Percentiles rank a stretch among this genome's conserved stretches.
Conservation (phyloP, 148 eudicot genomes). For the Limonium bicolor region DNA sequence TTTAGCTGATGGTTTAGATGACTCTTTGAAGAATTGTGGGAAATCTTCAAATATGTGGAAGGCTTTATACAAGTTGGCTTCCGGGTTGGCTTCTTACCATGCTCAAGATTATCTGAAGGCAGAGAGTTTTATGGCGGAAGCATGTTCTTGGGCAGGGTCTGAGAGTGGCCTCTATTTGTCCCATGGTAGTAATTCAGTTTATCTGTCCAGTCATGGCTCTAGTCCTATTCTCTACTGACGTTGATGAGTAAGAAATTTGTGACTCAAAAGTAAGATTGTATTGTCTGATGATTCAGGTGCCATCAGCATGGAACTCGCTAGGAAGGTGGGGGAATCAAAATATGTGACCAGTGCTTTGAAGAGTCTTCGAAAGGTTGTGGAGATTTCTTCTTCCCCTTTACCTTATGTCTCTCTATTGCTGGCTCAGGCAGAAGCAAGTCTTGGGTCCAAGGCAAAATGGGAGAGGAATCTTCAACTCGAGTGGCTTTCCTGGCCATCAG, state of each 20-base stretch:
- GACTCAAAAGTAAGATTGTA: too few relatives aligned
- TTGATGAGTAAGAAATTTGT: too few relatives aligned
- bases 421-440: constrained; percentile 93
- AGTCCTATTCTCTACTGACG: too few relatives aligned
- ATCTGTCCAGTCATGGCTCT: too few relatives aligned
- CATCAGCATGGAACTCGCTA: constrained; percentile 75
- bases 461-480: constrained; percentile 47
- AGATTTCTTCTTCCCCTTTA: constrained; percentile 25
- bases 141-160: constrained; percentile 46
- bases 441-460: constrained; percentile 70
- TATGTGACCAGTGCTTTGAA: constrained; percentile 42
- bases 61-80: constrained; percentile 49
- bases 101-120: constrained; percentile 41
- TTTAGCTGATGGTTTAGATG: constrained; percentile 33
- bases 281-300: constrained; percentile 72
- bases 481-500: constrained; percentile 86
- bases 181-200: constrained; percentile 61
- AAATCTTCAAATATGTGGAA: constrained; percentile 52
- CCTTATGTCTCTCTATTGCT: constrained; percentile 55
- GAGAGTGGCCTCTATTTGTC: constrained; percentile 70
- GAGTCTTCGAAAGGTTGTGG: constrained; percentile 65
- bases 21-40: constrained; percentile 33
- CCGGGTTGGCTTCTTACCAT: constrained; percentile 46
- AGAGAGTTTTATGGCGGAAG: constrained; percentile 50
- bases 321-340: constrained; percentile 33